These are phyloP conservation scores for Metahyphopichia silvanorum DNA, from an alignment of 805 yeast genomes.

Conservation along the genomic window DNA sequence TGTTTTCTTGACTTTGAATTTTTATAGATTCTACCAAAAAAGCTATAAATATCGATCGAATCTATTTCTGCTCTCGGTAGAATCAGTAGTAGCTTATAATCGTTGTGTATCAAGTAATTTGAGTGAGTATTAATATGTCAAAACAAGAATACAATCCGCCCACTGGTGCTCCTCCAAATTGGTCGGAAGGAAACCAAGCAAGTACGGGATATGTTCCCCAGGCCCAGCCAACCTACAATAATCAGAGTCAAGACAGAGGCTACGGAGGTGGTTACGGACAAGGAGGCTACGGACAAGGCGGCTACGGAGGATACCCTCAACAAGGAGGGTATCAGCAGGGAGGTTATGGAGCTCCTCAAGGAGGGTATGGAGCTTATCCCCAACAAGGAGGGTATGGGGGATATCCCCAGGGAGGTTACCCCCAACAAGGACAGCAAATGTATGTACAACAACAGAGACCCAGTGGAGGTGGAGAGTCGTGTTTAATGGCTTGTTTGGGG, in stretches of 20 bases:
- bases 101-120: no score
- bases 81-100: no score
- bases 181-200: slow-evolving; percentile 10
- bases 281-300: slow-evolving; percentile 19
- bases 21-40: no score
- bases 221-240: slow-evolving; percentile 15
- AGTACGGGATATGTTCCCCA: slow-evolving; percentile 20
- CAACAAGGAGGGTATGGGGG: slow-evolving; percentile 17
- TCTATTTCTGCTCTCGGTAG: no score
- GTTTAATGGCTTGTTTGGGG: slow-evolving; percentile 41
- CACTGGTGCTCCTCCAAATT: slow-evolving; percentile 29
- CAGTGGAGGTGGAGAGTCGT: slow-evolving; percentile 19
- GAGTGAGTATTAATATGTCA: no score
- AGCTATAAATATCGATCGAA: no score
- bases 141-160: slow-evolving; percentile 23
- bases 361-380: no score
- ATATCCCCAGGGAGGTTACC: slow-evolving; percentile 26
- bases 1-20: no score
- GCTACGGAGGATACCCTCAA: slow-evolving; percentile 3
- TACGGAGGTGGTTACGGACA: slow-evolving; percentile 15
- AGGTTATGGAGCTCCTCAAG: slow-evolving; percentile 16
- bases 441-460: slow-evolving; percentile 39
- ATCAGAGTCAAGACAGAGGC: slow-evolving; percentile 19
- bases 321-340: slow-evolving; percentile 9
- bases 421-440: slow-evolving; percentile 42